Conservation (phyloP, 2,329 filamentous ascomycete genomes). For the Penicillium thymicola region DNA sequence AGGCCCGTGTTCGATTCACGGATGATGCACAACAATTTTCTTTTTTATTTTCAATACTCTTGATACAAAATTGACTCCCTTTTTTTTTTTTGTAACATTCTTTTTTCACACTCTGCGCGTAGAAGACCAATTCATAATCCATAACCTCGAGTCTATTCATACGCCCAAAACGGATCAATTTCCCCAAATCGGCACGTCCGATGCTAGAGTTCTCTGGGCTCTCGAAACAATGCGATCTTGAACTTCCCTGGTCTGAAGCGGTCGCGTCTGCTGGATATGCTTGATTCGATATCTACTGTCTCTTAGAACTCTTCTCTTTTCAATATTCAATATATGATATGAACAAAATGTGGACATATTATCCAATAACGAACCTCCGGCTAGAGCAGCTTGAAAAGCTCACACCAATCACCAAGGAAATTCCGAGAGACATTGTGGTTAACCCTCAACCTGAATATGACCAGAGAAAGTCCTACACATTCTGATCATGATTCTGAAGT, state of each 20-base stretch:
- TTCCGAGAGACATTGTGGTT: not conserved
- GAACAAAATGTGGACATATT: not conserved
- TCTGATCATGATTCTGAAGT: too few relatives aligned
- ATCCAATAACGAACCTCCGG: not conserved
- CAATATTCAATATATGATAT: not conserved
- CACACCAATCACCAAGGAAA: not conserved
- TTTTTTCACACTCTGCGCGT: accelerated
- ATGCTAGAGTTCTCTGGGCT: too few relatives aligned
- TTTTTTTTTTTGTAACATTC: too few relatives aligned
- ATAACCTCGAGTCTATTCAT: not conserved
- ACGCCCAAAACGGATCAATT: not conserved
- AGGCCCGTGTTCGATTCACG: slow-evolving; percentile 49
- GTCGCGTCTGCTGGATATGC: not conserved
- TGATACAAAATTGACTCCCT: not conserved
- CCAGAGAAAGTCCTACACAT: not conserved
- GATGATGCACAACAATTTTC: slow-evolving; percentile 38
- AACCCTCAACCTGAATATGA: not conserved
- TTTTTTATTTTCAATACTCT: not conserved
- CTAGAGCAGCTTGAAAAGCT: not conserved
- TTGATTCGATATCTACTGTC: not conserved
- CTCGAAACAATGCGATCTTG: not conserved
- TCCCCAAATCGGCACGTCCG: not conserved
- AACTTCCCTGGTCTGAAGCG: not conserved
- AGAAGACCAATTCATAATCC: not conserved
- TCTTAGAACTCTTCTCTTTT: not conserved